Percentiles rank a stretch among this genome's conserved stretches.
phyloP scores from a whole-genome alignment of 2,329 filamentous ascomycete species.

The Microcyclospora pomicola region DNA sequence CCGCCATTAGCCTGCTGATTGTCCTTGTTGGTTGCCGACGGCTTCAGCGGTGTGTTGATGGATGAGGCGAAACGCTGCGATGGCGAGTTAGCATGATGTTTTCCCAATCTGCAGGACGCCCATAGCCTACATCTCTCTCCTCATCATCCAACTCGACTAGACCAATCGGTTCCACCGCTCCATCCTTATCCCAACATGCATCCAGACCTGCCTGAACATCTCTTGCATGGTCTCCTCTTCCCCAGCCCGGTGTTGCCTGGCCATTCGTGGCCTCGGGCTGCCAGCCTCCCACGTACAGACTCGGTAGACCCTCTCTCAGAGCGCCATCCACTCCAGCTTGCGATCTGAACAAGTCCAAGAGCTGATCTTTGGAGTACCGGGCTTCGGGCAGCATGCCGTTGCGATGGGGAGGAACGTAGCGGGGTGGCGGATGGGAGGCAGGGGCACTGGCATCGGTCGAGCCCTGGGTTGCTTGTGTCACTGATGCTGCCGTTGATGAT shows the following conservation, averaged over 20 bases:
- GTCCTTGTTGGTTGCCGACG: conserved; percentile 61
- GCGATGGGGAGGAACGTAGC: conserved; percentile 50
- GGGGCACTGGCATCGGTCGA: conserved; percentile 21
- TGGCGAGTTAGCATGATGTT: conserved; percentile 4
- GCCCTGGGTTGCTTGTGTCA: conserved; percentile 22
- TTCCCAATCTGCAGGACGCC: conserved; percentile 2
- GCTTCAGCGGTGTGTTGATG: conserved; percentile 88
- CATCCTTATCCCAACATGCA: conserved; percentile 74
- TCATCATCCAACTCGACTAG: conserved; percentile 58
- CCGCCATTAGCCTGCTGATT: conserved; percentile 40
- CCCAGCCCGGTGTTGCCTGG: conserved; percentile 48
- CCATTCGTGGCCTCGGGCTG: conserved; percentile 61
- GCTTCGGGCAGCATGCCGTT: conserved; percentile 42
- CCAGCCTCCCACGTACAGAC: conserved; percentile 64
- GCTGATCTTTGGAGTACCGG: conserved; percentile 65
- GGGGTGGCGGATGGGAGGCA: conserved; percentile 20
- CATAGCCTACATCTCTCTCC: conserved; percentile 43
- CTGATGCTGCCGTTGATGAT: conserved; percentile 44
- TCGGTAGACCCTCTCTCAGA: conserved; percentile 49
- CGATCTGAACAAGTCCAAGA: conserved; percentile 58
- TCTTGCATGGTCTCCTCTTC: conserved; percentile 59
- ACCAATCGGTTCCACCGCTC: conserved; percentile 55
- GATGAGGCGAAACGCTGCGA: conserved; percentile 63
- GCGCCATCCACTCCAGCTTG: conserved; percentile 45
- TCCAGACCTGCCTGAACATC: conserved; percentile 68